These are phyloP conservation scores for Rhododendron ovatum DNA, from an alignment of 148 eudicot species.

Conservation along the genomic window DNA sequence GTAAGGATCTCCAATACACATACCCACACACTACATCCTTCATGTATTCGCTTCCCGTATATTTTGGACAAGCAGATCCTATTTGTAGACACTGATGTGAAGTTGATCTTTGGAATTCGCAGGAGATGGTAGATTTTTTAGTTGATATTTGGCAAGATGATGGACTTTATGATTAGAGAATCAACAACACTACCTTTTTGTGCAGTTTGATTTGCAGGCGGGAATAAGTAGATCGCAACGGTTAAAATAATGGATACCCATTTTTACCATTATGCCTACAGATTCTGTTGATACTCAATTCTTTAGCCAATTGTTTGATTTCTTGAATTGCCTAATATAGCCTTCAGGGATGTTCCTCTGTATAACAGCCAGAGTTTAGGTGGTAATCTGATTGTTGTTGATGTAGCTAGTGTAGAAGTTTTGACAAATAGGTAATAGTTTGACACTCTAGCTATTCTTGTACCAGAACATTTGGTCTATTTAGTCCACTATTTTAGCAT, in stretches of 20 bases:
- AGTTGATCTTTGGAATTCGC: slow-evolving; percentile 11
- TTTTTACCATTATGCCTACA: background rate
- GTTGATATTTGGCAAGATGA: slow-evolving; percentile 50
- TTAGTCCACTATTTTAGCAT: background rate
- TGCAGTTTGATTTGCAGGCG: background rate
- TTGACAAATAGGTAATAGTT: background rate
- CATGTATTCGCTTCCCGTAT: background rate
- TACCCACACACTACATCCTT: background rate
- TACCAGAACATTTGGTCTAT: background rate
- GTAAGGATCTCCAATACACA: slow-evolving; percentile 21
- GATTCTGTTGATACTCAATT: background rate
- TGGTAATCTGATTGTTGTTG: slow-evolving; percentile 4
- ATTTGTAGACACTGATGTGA: background rate
- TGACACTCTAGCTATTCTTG: background rate
- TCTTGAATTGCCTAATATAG: background rate
- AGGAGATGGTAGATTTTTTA: slow-evolving; percentile 57
- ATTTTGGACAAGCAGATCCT: background rate
- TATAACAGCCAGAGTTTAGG: background rate
- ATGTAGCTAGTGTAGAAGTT: background rate
- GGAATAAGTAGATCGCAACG: background rate
- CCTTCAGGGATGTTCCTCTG: background rate
- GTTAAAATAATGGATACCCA: background rate
- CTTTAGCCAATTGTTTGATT: background rate
- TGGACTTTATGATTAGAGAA: slow-evolving; percentile 29
- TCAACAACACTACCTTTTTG: background rate